Base-by-base conservation (phyloP, 331 rosid species). In the Dryas integrifolia region DNA sequence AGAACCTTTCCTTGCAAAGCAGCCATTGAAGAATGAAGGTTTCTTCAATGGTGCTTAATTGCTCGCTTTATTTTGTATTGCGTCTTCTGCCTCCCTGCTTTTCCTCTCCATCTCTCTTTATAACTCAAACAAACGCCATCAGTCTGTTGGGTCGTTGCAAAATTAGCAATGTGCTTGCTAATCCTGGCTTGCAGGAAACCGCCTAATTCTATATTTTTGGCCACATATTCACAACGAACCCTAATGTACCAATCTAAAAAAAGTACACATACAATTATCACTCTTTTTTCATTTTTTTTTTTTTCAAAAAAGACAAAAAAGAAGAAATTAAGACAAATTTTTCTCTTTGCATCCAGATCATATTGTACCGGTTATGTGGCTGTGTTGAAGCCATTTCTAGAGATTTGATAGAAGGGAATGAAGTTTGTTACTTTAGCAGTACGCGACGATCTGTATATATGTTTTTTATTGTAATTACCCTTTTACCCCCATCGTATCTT, bases 1-100 rank as follows among this genome's bases (percentile, higher is more conserved):
- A 85, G 12, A 58, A 78, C 52, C 52, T 77, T 75, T 49, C 16
- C 41, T 15, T 35, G 68, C 11, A 76, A 51, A 49, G 50, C 49
- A 59, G 84, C 74, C 97, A 84, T 85, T 75, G 74, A 79, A 76
- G 87, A 69, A 38, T 9, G 9, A 12, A 18, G 44, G 6, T 56
- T 53, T 72, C 79, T 78, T 58, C 83, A 79, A 75, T 67, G 78
- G 79, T 79, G 51, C 52, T 9, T 38, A 11, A 50, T 15, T 11
- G 2, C 14, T 65, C 7, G 39, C 43, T 26, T 51, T 51, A 6
- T 49, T 11, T 60, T 63, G 8, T 6, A 6, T 9, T 38, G 47
- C 10, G 1, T 50, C 5, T 41, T 67, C 68, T 16, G 50, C 24
- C 41, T 15, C 51, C 80, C 82, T 73, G 18, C 60, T 67, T 81